phyloP scores from a whole-genome alignment of 345 rosid genomes.

The Citrus glauca region DNA sequence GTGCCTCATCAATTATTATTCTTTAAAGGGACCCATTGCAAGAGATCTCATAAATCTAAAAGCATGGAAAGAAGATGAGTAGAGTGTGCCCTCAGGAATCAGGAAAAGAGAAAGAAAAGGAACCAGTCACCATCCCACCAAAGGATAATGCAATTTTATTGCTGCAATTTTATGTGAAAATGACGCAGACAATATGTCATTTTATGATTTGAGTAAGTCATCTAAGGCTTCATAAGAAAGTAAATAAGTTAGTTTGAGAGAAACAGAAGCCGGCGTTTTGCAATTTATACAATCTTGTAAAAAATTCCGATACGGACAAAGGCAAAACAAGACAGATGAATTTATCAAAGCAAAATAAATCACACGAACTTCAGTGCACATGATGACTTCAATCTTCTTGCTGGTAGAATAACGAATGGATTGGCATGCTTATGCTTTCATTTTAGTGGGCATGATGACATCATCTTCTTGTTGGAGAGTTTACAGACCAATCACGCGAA shows the following conservation, averaged over 20 bases:
- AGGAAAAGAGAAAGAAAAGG: slow-evolving; percentile 39
- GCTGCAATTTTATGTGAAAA: slow-evolving; percentile 12
- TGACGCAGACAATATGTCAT: slow-evolving; percentile 46
- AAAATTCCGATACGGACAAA: background rate
- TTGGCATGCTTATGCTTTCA: slow-evolving; percentile 6
- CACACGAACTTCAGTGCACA: no score
- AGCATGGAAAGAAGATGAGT: slow-evolving; percentile 39
- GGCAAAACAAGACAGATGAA: background rate
- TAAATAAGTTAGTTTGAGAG: background rate
- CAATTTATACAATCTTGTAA: background rate
- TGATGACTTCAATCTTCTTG: no score
- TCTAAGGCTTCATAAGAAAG: slow-evolving; percentile 9
- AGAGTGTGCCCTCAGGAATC: slow-evolving; percentile 47
- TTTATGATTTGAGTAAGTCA: background rate
- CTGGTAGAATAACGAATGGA: background rate
- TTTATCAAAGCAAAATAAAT: background rate
- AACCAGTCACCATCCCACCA: slow-evolving; percentile 37
- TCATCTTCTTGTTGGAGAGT: background rate
- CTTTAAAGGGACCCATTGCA: slow-evolving; percentile 48
- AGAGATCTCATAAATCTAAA: slow-evolving; percentile 36
- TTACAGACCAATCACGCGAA: background rate
- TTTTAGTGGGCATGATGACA: background rate
- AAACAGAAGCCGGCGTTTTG: no score
- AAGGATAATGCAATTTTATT: slow-evolving; percentile 14
- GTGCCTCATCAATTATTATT: slow-evolving; percentile 61